These are phyloP conservation scores for Aspergillus amoenus DNA, from an alignment of 2,329 filamentous ascomycete genomes.

Conservation along the genomic window DNA sequence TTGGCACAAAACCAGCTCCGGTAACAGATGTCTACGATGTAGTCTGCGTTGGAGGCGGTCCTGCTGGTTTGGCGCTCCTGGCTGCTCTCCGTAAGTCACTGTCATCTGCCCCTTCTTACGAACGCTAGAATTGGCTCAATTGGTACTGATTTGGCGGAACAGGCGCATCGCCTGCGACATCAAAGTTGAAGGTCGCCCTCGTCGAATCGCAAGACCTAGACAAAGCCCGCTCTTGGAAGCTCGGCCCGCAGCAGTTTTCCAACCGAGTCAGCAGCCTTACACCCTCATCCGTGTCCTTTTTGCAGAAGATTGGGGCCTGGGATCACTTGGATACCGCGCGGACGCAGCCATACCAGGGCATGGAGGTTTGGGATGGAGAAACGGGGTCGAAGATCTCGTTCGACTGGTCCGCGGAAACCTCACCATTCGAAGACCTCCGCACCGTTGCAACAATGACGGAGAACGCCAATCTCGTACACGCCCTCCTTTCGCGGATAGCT, in stretches of 20 bases:
- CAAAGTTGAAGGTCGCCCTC: conserved; percentile 77
- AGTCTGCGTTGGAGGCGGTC: conserved; percentile 85
- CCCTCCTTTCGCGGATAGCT: conserved; percentile 69
- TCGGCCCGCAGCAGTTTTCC: conserved; percentile 70
- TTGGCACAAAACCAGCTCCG: conserved; percentile 34
- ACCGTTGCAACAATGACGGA: conserved; percentile 96
- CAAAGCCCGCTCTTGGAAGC: conserved; percentile 65
- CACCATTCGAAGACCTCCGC: conserved; percentile 48
- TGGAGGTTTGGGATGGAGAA: conserved; percentile 98
- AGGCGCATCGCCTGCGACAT: conserved; percentile 75
- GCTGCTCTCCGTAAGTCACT: conserved; percentile 67
- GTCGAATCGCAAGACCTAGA: conserved; percentile 85
- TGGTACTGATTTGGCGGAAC: conserved; percentile 11
- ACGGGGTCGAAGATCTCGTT: conserved; percentile 86
- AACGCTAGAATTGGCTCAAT: background rate
- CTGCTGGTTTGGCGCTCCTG: conserved; percentile 80
- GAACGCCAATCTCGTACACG: conserved; percentile 83
- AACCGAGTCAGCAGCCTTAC: conserved; percentile 96
- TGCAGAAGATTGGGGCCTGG: conserved; percentile 85
- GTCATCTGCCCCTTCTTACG: background rate
- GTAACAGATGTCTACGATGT: conserved; percentile 82
- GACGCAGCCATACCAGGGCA: conserved; percentile 86
- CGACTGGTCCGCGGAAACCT: conserved; percentile 62
- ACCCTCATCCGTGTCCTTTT: conserved; percentile 78
- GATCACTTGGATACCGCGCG: conserved; percentile 68